phyloP scores from a whole-genome alignment of 441 rosid species.

The Gossypium aridum region DNA sequence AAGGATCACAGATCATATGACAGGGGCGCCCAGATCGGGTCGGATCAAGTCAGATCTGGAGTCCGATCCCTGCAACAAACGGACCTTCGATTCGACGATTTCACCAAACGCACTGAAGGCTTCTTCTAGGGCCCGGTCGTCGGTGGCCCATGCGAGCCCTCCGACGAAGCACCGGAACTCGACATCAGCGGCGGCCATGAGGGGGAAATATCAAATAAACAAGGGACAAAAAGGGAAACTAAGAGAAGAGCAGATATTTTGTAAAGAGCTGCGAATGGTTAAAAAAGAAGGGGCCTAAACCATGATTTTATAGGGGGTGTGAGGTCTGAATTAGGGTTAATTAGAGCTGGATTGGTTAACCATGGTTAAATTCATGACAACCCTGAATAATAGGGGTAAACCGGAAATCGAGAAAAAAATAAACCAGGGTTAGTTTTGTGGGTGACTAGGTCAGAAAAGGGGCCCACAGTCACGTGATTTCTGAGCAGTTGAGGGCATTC shows the following conservation, averaged over 20 bases:
- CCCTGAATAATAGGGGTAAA: background rate
- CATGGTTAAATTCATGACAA: conserved; percentile 12
- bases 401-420: background rate
- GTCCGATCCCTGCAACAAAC: conserved; percentile 66
- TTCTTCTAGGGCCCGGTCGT: conserved; percentile 39
- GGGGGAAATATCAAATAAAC: background rate
- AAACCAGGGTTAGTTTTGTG: background rate
- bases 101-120: conserved; percentile 72
- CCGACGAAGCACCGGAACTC: conserved; percentile 90
- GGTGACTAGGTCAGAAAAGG: background rate
- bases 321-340: conserved; percentile 26
- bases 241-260: background rate
- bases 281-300: background rate
- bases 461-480: conserved; percentile 11
- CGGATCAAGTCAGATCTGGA: conserved; percentile 50
- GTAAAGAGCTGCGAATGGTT: background rate
- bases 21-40: conserved; percentile 29
- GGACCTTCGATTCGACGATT: conserved; percentile 92
- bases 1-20: conserved; percentile 43
- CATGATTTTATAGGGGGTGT: conserved; percentile 21
- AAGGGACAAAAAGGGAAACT: background rate
- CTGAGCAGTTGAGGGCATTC: background rate
- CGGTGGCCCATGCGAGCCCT: conserved; percentile 93
- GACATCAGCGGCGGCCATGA: conserved; percentile 51
- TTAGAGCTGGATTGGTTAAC: background rate